A percentile compares a stretch with the other conserved stretches of the same genome.
phyloP scores from a whole-genome alignment of 2,329 filamentous ascomycete species.

The Talaromyces marneffei region DNA sequence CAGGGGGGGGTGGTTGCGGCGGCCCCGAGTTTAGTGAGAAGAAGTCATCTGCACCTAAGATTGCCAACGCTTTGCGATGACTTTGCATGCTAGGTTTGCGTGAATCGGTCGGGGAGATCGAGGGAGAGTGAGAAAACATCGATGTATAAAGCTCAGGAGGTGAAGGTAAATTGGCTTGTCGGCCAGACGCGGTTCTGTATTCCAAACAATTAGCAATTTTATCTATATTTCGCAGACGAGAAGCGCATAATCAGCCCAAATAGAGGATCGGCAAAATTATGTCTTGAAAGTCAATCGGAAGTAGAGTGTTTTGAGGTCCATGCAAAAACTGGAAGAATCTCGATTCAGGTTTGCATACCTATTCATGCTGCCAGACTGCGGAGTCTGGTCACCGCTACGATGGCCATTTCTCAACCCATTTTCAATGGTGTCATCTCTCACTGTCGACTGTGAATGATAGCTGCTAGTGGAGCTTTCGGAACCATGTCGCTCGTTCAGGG shows the following conservation, averaged over 20 bases:
- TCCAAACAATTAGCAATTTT: not conserved
- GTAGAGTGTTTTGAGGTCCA: not conserved
- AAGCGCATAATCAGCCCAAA: not conserved
- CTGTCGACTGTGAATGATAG: constrained; percentile 36
- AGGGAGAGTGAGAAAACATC: constrained; percentile 32
- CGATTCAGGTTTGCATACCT: not conserved
- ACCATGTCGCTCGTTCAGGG: constrained; percentile 32
- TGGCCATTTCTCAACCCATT: constrained; percentile 18
- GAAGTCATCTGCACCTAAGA: constrained; percentile 26
- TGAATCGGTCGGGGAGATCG: constrained; percentile 34
- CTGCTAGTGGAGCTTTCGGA: constrained; percentile 39
- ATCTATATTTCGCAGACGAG: not conserved
- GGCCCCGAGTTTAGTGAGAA: constrained; percentile 1
- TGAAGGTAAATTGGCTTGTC: not conserved
- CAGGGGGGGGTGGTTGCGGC: constrained; percentile 6
- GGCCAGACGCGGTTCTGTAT: not conserved
- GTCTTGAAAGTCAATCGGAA: not conserved
- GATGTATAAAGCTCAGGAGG: constrained; percentile 25
- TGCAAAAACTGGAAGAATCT: not conserved
- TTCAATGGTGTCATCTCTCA: constrained; percentile 26
- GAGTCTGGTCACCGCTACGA: constrained; percentile 20
- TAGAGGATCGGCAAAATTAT: not conserved
- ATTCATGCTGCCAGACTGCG: constrained; percentile 1
- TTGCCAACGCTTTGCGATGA: constrained; percentile 31
- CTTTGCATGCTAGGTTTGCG: constrained; percentile 31